Percentiles rank a stretch among this genome's conserved stretches.
phyloP scores from a whole-genome alignment of 345 rosid species.

The Luvunga scandens region DNA sequence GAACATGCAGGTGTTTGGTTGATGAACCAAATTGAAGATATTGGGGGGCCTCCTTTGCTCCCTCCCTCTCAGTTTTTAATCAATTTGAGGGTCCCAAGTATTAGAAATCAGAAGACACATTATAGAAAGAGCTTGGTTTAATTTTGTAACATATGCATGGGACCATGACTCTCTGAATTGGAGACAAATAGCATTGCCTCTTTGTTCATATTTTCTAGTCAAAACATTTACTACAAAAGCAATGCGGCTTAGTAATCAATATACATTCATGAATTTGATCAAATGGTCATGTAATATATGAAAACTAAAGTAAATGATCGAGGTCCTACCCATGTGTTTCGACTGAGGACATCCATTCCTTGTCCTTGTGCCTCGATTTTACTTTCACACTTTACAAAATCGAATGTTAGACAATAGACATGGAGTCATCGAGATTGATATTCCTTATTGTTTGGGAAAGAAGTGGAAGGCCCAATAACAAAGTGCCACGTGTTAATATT shows the following conservation, averaged over 20 bases:
- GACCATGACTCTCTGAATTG: neutral
- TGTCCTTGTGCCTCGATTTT: constrained; percentile 17
- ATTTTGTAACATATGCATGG: constrained; percentile 7
- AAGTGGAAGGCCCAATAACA: too few species aligned
- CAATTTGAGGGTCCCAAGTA: constrained; percentile 13
- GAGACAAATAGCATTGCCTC: constrained; percentile 1
- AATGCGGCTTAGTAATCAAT: neutral
- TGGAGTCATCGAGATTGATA: too few species aligned
- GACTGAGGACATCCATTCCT: constrained; percentile 34
- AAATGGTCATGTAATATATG: neutral
- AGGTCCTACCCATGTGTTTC: constrained; percentile 40
- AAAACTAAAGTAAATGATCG: neutral
- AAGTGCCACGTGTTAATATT: too few species aligned
- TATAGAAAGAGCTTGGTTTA: neutral
- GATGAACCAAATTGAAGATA: constrained; percentile 36
- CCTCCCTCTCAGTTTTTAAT: constrained; percentile 14
- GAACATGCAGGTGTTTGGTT: constrained; percentile 61
- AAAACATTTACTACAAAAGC: neutral
- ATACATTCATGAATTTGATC: neutral
- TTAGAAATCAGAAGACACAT: neutral
- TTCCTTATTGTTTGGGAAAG: too few species aligned
- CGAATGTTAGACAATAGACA: too few species aligned
- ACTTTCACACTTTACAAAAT: neutral
- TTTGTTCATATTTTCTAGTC: neutral
- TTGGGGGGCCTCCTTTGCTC: constrained; percentile 36